Conservation (phyloP, 169 alveolate genomes). For the Plasmodium fragile region DNA sequence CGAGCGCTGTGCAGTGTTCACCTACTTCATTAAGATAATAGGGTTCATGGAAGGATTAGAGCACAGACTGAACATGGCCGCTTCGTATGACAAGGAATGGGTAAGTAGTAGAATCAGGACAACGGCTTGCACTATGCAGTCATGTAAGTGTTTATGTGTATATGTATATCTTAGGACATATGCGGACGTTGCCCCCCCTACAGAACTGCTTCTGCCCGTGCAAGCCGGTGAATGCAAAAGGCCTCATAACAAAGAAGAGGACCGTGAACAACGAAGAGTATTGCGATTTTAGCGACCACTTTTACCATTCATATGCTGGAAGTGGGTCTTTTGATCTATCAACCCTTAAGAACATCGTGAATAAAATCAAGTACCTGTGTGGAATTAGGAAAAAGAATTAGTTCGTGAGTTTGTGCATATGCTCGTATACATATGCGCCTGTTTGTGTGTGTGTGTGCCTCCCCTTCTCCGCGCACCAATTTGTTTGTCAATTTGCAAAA, state of each 20-base stretch:
- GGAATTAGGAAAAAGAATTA: constrained; percentile 27
- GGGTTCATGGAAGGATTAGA: constrained; percentile 44
- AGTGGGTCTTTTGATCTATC: constrained; percentile 44
- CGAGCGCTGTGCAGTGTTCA: constrained; percentile 7
- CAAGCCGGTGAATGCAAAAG: constrained; percentile 44
- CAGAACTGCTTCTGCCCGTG: constrained; percentile 50
- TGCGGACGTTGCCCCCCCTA: background rate
- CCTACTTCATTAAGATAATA: constrained; percentile 12
- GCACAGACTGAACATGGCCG: constrained; percentile 21
- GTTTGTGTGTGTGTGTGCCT: background rate
- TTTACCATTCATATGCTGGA: constrained; percentile 70
- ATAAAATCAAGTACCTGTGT: background rate
- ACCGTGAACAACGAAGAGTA: constrained; percentile 19
- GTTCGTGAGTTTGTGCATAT: background rate
- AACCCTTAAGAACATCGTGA: constrained; percentile 8
- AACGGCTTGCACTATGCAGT: background rate
- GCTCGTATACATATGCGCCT: background rate
- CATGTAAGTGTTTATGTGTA: background rate
- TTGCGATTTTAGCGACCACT: constrained; percentile 56
- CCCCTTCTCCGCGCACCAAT: background rate
- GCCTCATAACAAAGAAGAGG: constrained; percentile 24
- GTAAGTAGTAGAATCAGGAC: constrained; percentile 3
- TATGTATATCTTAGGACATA: background rate
- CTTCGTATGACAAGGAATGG: constrained; percentile 55
- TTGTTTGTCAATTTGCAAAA: background rate